Percentiles rank a stretch among this genome's conserved stretches.
These are phyloP conservation scores for Boletus rubropictus DNA, from an alignment of 768 basidiomycete species.

Conservation along the genomic window DNA sequence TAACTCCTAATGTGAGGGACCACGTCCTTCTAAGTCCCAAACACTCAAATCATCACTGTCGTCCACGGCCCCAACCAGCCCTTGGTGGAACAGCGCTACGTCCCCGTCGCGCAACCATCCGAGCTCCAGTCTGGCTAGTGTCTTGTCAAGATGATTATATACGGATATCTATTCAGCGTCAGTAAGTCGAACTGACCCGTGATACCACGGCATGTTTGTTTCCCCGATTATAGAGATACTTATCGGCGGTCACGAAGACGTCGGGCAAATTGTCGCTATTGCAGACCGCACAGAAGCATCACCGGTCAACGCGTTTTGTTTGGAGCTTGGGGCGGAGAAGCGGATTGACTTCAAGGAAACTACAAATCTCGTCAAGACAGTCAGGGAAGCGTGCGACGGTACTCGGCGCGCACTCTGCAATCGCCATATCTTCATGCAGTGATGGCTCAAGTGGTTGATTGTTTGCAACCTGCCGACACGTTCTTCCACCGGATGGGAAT, in stretches of 20 bases:
- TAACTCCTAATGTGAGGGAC: no score
- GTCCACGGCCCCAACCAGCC: constrained; percentile 27
- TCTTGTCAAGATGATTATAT: constrained; percentile 69
- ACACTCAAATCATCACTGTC: constrained; percentile 39
- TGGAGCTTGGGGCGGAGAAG: constrained; percentile 62
- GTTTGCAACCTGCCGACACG: constrained; percentile 65
- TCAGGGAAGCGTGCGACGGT: constrained; percentile 59
- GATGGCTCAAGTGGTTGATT: constrained; percentile 62
- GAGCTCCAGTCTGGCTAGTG: constrained; percentile 65
- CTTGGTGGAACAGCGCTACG: constrained; percentile 35
- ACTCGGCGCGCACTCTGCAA: constrained; percentile 65
- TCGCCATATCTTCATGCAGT: constrained; percentile 51
- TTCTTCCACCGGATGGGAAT: constrained; percentile 59
- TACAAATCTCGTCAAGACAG: constrained; percentile 58
- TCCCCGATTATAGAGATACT: no score
- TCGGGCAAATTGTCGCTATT: constrained; percentile 76
- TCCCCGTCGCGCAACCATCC: constrained; percentile 51
- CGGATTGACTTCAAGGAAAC: constrained; percentile 75
- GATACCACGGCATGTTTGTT: no score
- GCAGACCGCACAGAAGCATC: constrained; percentile 53
- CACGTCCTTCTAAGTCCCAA: constrained; percentile 30
- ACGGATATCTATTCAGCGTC: constrained; percentile 79
- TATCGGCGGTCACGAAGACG: constrained; percentile 83
- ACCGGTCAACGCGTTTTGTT: constrained; percentile 71
- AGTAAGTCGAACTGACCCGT: constrained; percentile 75